Evolutionary conservation across 2,329 filamentous ascomycete species (phyloP), one percentile per base, ranked within the genome.

Genomic region (Talaromyces atroroseus): DNA sequence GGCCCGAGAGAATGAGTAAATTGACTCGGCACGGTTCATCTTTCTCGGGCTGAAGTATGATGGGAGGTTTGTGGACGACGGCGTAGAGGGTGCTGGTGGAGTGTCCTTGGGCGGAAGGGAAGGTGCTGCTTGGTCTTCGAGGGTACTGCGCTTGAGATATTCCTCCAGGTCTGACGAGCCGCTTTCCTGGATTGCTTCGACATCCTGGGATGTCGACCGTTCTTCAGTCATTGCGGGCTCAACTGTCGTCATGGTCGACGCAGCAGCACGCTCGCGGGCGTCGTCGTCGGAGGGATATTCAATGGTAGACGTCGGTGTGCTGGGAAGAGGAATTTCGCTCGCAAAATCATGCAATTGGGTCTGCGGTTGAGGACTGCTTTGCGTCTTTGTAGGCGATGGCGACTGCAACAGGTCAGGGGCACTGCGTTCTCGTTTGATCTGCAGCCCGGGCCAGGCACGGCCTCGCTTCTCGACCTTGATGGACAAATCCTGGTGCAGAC

Each of bases 1-100:
- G 34, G 88, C 88, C 46, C 92, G 85, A 2, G 91, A 96, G 58
- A 99, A 82, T 1, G 94, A 96, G 73, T 95, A 96, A 63, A 97
- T 91, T 36, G 92, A 97, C 44, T 89, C 89, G 3, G 91, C 81
- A 12, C 91, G 82, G 21, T 80, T 79, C 7, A 82, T 69, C 54
- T 77, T 71, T 21, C 67, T 64, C 0, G 74, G 72, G 54, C 76
- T 75, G 58, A 75, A 76, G 2, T 74, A 76, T 16, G 53, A 54
- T 52, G 74, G 71, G 3, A 63, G 64, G 59, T 68, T 64, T 45
- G 63, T 67, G 3, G 68, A 66, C 14, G 71, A 70, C n/a, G 64
- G 60, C 42, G 63, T 61, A 29, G 66, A 66, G 36, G 55, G 61
- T 45, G 56, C 61, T 23, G 60, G 65, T 5, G 69, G 65, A 2